Percentiles rank a stretch among this genome's conserved stretches.
Evolutionary conservation across 371 early-diverging fungal species (phyloP).

Genomic region (Batrachochytrium dendrobatidis): DNA sequence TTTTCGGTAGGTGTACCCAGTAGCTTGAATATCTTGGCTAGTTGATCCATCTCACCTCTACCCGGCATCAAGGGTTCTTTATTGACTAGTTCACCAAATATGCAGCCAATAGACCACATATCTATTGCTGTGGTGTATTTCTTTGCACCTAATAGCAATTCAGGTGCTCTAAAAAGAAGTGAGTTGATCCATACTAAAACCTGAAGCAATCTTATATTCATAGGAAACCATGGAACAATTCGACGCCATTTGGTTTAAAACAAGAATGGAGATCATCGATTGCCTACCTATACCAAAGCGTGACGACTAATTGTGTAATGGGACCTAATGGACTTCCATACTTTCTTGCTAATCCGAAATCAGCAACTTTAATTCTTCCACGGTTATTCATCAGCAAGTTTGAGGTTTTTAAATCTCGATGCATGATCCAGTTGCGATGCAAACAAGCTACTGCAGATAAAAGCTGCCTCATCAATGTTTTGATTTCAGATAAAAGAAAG

Average conservation of each 20-base stretch:
- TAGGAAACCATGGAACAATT: conserved; percentile 84
- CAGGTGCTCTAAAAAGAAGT: conserved; percentile 90
- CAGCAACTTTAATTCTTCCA: conserved; percentile 87
- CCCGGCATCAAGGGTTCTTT: conserved; percentile 85
- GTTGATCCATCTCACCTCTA: conserved; percentile 93
- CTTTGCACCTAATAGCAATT: conserved; percentile 87
- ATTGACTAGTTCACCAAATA: conserved; percentile 92
- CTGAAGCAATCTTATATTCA: conserved; percentile 17
- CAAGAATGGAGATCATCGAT: conserved; percentile 2
- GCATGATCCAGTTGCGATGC: conserved; percentile 94
- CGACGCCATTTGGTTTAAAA: neutral
- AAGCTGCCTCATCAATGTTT: conserved; percentile 85
- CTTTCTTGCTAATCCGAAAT: conserved; percentile 89
- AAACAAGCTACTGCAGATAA: conserved; percentile 76
- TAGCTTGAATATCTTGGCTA: conserved; percentile 59
- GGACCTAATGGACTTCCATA: conserved; percentile 83
- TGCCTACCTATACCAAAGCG: conserved; percentile 86
- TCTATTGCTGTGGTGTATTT: conserved; percentile 93
- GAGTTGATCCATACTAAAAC: neutral
- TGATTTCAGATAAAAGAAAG: conserved; percentile 85
- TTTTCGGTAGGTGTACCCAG: conserved; percentile 90
- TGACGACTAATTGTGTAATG: conserved; percentile 97
- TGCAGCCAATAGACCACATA: conserved; percentile 97
- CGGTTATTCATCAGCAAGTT: conserved; percentile 84
- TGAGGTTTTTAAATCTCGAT: conserved; percentile 95